Base-by-base conservation (phyloP, 2,329 filamentous ascomycete genomes). In the Stylonectria norvegica region DNA sequence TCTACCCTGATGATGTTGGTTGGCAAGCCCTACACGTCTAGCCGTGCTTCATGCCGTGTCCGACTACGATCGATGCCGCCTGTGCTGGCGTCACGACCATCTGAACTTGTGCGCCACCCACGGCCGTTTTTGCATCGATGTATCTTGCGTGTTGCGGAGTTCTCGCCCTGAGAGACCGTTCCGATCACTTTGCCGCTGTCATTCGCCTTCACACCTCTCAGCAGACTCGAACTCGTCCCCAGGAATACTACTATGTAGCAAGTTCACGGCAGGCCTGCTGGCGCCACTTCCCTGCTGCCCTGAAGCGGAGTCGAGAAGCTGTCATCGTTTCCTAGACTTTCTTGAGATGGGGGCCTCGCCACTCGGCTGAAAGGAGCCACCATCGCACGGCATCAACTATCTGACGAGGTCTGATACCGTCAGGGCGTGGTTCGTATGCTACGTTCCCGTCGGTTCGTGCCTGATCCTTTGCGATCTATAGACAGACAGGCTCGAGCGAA, bases 11-110 rank as follows among this genome's bases (percentile, higher is more conserved):
- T 47, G 33, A 30, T 47, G 33, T 38, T 37, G 39, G 32, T 41
- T 52, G 39, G 39, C 30, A 31, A 43, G 35, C 36, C 40, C 40
- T 43, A 30, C 35, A 40, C 38, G 35, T 35, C 34, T 52, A 31
- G 34, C 28, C 20, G 49, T 45, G 39, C 36, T 39, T 32, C 38
- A 44, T 47, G 43, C 34, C 34, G 42, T 52, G 40, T 38, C 36
- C 36, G 32, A 43, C 27, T 40, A 38, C 34, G 48, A 39, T 43
- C 48, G 42, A 43, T 39, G 34, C 29, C 31, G 39, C 40, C 20
- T 37, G 36, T 30, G 30, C 32, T 37, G 14, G 34, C 38, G 36
- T 23, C 38, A 27, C 16, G 36, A 27, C 25, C 29, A 50, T 38
- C 25, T 39, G 31, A 25, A 39, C 39, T 48, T 41, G 36, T 45